These are phyloP conservation scores for Thelonectria blattea DNA, from an alignment of 2,329 filamentous ascomycete species.

Conservation along the genomic window DNA sequence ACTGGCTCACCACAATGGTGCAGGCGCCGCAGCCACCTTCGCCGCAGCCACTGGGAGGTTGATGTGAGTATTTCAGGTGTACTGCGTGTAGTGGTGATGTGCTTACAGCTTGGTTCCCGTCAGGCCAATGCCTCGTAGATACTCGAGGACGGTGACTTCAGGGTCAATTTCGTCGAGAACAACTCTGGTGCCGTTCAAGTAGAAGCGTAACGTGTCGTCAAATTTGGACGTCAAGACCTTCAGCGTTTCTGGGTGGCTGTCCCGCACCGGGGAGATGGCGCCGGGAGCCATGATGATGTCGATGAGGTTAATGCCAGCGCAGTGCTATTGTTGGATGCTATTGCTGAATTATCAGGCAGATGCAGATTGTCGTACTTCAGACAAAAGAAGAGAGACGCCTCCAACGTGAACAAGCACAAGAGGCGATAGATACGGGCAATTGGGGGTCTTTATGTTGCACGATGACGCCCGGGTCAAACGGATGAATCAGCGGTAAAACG, in stretches of 20 bases:
- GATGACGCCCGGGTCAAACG: constrained; percentile 1
- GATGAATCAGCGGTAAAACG: constrained; percentile 11
- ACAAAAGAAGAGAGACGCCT: not conserved
- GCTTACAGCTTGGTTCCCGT: constrained; percentile 87
- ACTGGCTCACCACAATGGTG: constrained; percentile 92
- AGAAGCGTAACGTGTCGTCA: constrained; percentile 90
- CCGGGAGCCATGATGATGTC: constrained; percentile 58
- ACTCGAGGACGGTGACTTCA: constrained; percentile 90
- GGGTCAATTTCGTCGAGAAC: constrained; percentile 87
- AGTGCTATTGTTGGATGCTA: not conserved
- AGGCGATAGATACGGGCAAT: not conserved
- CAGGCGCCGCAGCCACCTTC: constrained; percentile 97
- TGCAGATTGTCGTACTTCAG: not conserved
- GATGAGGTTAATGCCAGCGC: not conserved
- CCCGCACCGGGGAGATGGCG: constrained; percentile 57
- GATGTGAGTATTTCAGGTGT: constrained; percentile 13
- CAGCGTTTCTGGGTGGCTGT: constrained; percentile 42
- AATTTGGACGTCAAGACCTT: constrained; percentile 71
- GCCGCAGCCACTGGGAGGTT: constrained; percentile 72
- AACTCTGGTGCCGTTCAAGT: constrained; percentile 91
- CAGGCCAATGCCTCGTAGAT: constrained; percentile 87
- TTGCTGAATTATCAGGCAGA: not conserved
- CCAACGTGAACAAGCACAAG: not conserved
- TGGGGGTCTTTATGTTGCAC: constrained; percentile 15
- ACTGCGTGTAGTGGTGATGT: not conserved